These are phyloP conservation scores for Hyaloscypha bicolor DNA, from an alignment of 495 filamentous ascomycete species.

Conservation along the genomic window DNA sequence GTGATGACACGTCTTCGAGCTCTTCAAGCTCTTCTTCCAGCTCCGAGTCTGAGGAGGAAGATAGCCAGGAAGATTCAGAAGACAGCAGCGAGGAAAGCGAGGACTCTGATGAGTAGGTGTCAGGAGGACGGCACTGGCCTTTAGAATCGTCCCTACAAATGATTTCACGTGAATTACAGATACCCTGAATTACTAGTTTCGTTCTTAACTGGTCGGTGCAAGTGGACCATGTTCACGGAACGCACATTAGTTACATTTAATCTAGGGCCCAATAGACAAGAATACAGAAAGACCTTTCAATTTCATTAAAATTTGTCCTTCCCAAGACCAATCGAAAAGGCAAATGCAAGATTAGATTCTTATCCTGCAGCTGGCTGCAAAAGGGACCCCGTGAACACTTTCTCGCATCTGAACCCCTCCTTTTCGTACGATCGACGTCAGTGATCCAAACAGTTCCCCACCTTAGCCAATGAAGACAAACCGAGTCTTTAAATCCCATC, in stretches of 20 bases:
- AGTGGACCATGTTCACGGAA: too few species aligned
- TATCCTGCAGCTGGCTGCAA: conserved; percentile 2
- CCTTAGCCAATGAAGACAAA: conserved; percentile 1
- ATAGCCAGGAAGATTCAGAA: conserved; percentile 17
- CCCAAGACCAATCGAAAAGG: conserved; percentile 8
- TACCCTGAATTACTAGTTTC: conserved; percentile 4
- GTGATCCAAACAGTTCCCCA: neutral
- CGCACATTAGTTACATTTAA: neutral
- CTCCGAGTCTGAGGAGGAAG: conserved; percentile 11
- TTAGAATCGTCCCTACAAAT: neutral
- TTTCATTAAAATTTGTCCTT: neutral
- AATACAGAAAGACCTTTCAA: neutral
- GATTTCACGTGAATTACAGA: neutral
- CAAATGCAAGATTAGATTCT: conserved; percentile 7
- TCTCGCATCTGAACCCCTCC: conserved; percentile 4
- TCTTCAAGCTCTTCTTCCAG: conserved; percentile 25
- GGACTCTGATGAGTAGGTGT: conserved; percentile 10
- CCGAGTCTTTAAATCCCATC: conserved; percentile 4
- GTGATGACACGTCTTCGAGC: conserved; percentile 15
- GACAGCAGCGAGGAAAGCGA: conserved; percentile 21
- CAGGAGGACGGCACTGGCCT: neutral
- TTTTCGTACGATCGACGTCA: conserved; percentile 12
- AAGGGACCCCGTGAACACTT: conserved; percentile 15
- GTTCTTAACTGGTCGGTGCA: neutral
- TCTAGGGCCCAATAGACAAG: neutral